Conservation (phyloP, 2,329 filamentous ascomycete species). For the Ascochyta pisi region DNA sequence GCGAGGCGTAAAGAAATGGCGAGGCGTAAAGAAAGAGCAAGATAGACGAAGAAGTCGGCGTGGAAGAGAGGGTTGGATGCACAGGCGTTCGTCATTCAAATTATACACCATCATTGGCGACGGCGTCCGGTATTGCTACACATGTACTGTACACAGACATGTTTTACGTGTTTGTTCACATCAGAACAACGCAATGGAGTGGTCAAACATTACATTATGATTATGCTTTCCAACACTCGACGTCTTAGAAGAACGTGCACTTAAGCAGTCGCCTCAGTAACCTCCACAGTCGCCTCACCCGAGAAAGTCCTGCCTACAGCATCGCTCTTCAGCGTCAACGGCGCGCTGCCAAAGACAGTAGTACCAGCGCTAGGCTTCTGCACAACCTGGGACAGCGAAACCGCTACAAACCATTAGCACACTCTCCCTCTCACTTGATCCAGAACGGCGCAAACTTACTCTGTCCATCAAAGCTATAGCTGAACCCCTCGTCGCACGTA, state of each 20-base stretch:
- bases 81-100: conserved; percentile 19
- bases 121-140: conserved; percentile 19
- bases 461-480: conserved; percentile 6
- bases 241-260: neutral
- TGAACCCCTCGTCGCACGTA: conserved; percentile 12
- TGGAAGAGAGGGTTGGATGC: conserved; percentile 4
- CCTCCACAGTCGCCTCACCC: conserved; percentile 13
- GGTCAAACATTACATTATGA: neutral
- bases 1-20: conserved; percentile 62
- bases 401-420: conserved; percentile 8
- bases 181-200: neutral
- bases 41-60: neutral
- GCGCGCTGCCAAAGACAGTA: conserved; percentile 20
- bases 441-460: conserved; percentile 9
- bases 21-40: conserved; percentile 42
- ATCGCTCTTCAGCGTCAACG: conserved; percentile 1
- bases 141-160: conserved; percentile 10
- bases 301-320: conserved; percentile 1
- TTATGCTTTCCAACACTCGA: no score
- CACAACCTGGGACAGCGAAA: conserved; percentile 18
- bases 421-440: neutral
- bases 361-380: conserved; percentile 7
- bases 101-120: conserved; percentile 19
- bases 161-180: neutral
- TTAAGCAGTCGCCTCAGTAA: conserved; percentile 19